Evolutionary conservation across 192 early-diverging fungal genomes (phyloP), one percentile per base, ranked within the genome.

Genomic region (Coemansia sp.): DNA sequence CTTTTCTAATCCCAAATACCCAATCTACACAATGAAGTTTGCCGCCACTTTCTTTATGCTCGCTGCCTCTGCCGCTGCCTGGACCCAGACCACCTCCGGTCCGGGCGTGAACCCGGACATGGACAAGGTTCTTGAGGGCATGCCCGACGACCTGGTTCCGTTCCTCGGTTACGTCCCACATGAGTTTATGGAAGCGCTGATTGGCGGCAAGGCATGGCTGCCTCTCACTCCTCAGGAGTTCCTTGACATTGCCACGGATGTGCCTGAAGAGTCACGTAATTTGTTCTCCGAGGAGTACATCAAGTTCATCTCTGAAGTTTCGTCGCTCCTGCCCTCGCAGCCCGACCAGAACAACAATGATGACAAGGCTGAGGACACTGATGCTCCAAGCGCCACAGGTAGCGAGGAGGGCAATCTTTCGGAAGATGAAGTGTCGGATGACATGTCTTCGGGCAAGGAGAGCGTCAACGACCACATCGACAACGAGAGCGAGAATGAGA

Each of bases 271-370:
- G 5, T 50, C 67, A 15, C 56, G 56, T 12, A 18, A 64, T 40
- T 18, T 55, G 36, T 59, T 79, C 18, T 70, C 68, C 23, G 62
- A 54, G 64, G 60, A 73, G 42, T 79, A 79, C 64, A 64, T 59
- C 23, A 55, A 58, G 24, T 72, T 79, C 37, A 65, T 79, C 31
- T 46, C 61, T 6, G 37, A 66, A 31, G 34, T 74, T 11, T 58
- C 60, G 8, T 34, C 63, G 7, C 68, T 70, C 56, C 42, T 71
- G 15, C 63, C 67, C 4, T 54, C 63, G 25, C 60, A 68, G 15
- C 40, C 74, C 38, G 64, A 14, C n/a, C 24, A 48, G 38, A 25
- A 11, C 26, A 23, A 62, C 4, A 36, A 52, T 23, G 60, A 62
- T 5, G 24, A 12, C 26, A 23, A 62, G 0, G 60, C 34, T 15